Percentiles rank a stretch among this genome's conserved stretches.
Evolutionary conservation across 1,139 yeast species (phyloP).

Genomic region (Kluyveromyces marxianus): DNA sequence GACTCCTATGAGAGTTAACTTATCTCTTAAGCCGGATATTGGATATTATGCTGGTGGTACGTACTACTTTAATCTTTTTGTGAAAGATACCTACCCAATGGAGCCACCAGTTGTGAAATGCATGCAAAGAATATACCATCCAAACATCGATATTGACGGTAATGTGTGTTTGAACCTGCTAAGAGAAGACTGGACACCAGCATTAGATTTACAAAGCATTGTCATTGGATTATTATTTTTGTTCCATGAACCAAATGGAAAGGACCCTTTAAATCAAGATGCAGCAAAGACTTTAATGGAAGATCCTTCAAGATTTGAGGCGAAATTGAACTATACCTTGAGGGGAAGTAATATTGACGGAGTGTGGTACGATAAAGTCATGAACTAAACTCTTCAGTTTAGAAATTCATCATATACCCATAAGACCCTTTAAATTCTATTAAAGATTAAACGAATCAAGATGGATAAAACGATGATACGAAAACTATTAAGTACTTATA

Average conservation of each 20-base stretch:
- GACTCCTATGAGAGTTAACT: constrained; percentile 12
- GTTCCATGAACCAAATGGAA: constrained; percentile 84
- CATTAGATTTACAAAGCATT: constrained; percentile 70
- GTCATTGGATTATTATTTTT: constrained; percentile 80
- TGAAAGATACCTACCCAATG: constrained; percentile 76
- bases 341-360: constrained; percentile 58
- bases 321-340: constrained; percentile 60
- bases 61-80: constrained; percentile 57
- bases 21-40: constrained; percentile 63
- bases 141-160: constrained; percentile 85
- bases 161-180: constrained; percentile 86
- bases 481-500: too few relatives aligned
- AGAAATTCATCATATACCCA: too few relatives aligned
- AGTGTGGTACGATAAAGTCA: constrained; percentile 3
- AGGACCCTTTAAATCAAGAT: constrained; percentile 84
- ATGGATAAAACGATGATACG: too few relatives aligned
- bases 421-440: too few relatives aligned
- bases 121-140: constrained; percentile 72
- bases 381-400: not conserved
- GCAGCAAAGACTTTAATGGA: constrained; percentile 73
- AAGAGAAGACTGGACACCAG: constrained; percentile 96
- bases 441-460: too few relatives aligned
- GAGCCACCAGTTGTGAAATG: constrained; percentile 86
- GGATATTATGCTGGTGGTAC: constrained; percentile 70
- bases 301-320: constrained; percentile 47